A percentile compares a stretch with the other conserved stretches of the same genome.
Evolutionary conservation across 2,329 filamentous ascomycete genomes (phyloP).

Genomic region (Pestalotiopsis sp.): DNA sequence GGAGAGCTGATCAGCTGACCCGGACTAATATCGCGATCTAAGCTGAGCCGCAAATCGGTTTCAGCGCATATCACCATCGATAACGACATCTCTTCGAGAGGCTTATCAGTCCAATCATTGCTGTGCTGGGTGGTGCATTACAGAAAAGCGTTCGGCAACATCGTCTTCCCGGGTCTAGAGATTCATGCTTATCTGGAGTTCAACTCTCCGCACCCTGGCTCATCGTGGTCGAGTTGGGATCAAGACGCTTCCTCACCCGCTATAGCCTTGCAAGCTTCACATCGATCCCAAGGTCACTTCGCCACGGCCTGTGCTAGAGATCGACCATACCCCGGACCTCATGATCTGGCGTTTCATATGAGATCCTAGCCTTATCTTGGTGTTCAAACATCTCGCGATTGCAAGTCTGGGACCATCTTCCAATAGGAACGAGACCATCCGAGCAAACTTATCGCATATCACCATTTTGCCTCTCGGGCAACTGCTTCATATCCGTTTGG

Average conservation of each 20-base stretch:
- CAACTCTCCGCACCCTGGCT: not conserved
- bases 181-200: constrained; percentile 8
- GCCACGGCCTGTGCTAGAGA: not conserved
- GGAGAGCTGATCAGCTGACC: not conserved
- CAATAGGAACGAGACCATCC: constrained; percentile 1
- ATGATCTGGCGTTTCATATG: not conserved
- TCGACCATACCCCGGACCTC: not conserved
- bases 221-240: not conserved
- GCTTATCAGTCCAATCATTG: not conserved
- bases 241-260: not conserved
- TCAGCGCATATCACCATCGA: not conserved
- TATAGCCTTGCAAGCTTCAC: not conserved
- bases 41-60: constrained; percentile 9
- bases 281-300: not conserved
- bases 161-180: constrained; percentile 3
- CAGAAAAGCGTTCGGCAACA: not conserved
- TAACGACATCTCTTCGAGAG: not conserved
- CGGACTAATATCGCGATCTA: constrained; percentile 5
- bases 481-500: constrained; percentile 22
- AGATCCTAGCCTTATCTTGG: not conserved
- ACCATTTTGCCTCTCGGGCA: not conserved
- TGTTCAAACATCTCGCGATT: not conserved
- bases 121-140: not conserved
- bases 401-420: not conserved
- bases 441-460: constrained; percentile 9